A percentile compares a stretch with the other conserved stretches of the same genome.
phyloP scores from a whole-genome alignment of 768 basidiomycete species.

The Mycena maculata region DNA sequence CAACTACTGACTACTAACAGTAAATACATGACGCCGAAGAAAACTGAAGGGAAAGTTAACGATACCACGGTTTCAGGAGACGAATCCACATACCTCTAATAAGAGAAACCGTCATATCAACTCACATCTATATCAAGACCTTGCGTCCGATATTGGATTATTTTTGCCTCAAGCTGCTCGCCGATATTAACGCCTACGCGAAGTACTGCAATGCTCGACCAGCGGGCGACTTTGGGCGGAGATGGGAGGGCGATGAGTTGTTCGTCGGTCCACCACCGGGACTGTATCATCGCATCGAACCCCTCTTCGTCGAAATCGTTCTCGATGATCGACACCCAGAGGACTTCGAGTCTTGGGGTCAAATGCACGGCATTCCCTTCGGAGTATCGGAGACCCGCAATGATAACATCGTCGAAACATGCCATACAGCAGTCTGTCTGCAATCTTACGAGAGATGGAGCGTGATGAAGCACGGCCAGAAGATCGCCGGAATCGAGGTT shows the following conservation, averaged over 20 bases:
- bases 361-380: neutral
- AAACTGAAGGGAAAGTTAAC: neutral
- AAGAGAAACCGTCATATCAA: neutral
- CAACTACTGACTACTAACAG: too few species aligned
- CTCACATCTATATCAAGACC: conserved; percentile 4
- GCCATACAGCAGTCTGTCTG: neutral
- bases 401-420: conserved; percentile 2
- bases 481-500: neutral
- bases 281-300: conserved; percentile 17
- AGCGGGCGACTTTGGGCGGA: conserved; percentile 16
- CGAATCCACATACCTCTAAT: neutral
- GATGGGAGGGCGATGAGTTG: conserved; percentile 2
- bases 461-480: neutral
- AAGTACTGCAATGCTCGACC: neutral
- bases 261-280: conserved; percentile 28
- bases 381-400: conserved; percentile 5
- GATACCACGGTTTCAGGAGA: neutral
- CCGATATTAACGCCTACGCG: neutral
- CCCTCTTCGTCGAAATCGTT: neutral
- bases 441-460: conserved; percentile 12
- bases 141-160: conserved; percentile 10
- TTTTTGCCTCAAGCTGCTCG: neutral
- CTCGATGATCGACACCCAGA: neutral
- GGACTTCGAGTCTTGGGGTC: conserved; percentile 1
- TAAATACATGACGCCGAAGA: too few species aligned